Base-by-base conservation (phyloP, 257 asterid species). In the Fraxinus americana region DNA sequence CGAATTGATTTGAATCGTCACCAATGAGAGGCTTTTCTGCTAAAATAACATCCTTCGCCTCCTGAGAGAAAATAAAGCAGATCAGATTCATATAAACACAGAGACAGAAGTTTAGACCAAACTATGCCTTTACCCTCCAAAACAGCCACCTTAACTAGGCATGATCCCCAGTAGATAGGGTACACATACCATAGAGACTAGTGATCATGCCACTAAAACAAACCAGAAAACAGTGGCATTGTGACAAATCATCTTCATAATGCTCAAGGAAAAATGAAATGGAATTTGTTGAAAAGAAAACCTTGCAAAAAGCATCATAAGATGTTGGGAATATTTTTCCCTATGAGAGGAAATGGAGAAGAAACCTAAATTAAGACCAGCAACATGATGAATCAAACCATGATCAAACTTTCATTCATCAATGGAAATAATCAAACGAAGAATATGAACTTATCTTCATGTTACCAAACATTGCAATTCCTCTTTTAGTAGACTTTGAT, bases 1-100 rank as follows among this genome's bases (percentile, higher is more conserved):
- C 99, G 63, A 93, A 91, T 85, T 85, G 97, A 80, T 93, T 96
- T 10, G 98, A 93, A 88, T 93, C 97, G 77, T 96, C 99, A 80
- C 97, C 89, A 67, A 96, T 96, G 82, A 96, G 97, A 12, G 99
- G 99, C 88, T 96, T 96, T 86, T 96, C 99, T 72, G 98, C 98
- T 83, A 96, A 83, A 78, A 96, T 98, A 68, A 96, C 97, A 91
- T 96, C 98, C 88, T 96, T 96, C 52, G 99, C 98, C 71, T 98
- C 99, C 99, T 96, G 96, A 81, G 82, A 79, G 75, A 43, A 74
- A 45, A 80, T 52, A 7, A 74, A 69, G 73, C 70, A 35, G 52
- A 69, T 75, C 70, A 75, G 57, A 63, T 38, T 30, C 68, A 43
- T 41, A 34, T 34, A 70, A 63, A 72, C 27, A 61, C 29, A 57